These are phyloP conservation scores for Colletotrichum liriopes DNA, from an alignment of 2,329 filamentous ascomycete species.

Conservation along the genomic window DNA sequence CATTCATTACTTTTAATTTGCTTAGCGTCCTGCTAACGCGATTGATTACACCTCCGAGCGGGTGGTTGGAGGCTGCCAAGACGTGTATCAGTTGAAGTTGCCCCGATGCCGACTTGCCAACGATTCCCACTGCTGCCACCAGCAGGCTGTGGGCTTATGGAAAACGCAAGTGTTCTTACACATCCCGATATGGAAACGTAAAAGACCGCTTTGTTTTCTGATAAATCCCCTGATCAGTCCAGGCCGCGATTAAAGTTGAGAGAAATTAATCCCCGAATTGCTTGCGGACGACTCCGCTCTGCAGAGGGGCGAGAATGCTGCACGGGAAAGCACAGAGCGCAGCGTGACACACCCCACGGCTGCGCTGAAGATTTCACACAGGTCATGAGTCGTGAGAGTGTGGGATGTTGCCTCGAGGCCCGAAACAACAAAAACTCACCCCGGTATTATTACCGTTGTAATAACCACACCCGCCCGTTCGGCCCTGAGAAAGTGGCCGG, in stretches of 20 bases:
- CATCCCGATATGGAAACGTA: background rate
- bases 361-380: constrained; percentile 1
- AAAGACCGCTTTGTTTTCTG: background rate
- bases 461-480: constrained; percentile 13
- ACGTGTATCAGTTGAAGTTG: background rate
- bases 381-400: constrained; percentile 30
- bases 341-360: constrained; percentile 7
- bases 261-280: constrained; percentile 35
- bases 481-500: constrained; percentile 11
- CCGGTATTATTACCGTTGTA: constrained; percentile 7
- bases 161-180: background rate
- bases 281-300: constrained; percentile 25
- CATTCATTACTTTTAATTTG: constrained; percentile 16
- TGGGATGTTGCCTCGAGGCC: constrained; percentile 21
- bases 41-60: background rate
- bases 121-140: background rate
- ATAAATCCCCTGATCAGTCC: background rate
- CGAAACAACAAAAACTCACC: constrained; percentile 22
- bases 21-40: constrained; percentile 2
- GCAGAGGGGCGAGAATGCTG: constrained; percentile 22
- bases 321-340: constrained; percentile 29
- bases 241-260: constrained; percentile 27
- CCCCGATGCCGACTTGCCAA: background rate
- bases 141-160: background rate
- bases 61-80: background rate